These are phyloP conservation scores for Odontarrhena argentea DNA, from an alignment of 345 rosid species.

Conservation along the genomic window DNA sequence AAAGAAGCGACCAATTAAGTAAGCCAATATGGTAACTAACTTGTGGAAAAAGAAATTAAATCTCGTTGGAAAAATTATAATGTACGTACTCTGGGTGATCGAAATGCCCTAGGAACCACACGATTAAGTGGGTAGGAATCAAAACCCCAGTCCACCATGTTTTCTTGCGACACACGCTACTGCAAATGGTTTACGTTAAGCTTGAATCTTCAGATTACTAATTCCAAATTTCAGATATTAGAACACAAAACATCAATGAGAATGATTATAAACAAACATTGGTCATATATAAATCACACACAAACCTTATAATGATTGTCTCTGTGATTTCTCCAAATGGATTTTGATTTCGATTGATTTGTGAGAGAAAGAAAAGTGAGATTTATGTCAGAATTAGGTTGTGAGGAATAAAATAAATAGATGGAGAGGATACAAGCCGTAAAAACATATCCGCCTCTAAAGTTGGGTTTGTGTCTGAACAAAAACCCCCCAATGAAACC, in stretches of 20 bases:
- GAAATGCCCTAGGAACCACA: conserved; percentile 27
- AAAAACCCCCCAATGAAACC: conserved; percentile 36
- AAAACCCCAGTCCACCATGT: conserved; percentile 29
- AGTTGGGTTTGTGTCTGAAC: conserved; percentile 37
- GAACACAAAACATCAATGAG: not conserved
- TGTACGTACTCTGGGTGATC: conserved; percentile 19
- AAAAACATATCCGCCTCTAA: conserved; percentile 35
- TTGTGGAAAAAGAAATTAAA: not conserved
- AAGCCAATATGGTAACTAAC: conserved; percentile 4
- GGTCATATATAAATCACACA: not conserved
- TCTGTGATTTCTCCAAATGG: no score
- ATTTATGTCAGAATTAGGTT: conserved; percentile 23
- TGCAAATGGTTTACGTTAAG: conserved; percentile 20
- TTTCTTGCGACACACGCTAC: conserved; percentile 20
- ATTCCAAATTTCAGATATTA: conserved; percentile 1
- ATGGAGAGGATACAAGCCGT: conserved; percentile 2
- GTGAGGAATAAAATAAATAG: conserved; percentile 15
- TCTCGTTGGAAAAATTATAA: not conserved
- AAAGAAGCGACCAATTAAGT: not conserved
- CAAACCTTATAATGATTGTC: conserved; percentile 9
- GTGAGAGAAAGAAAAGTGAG: conserved; percentile 24
- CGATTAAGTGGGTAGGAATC: conserved; percentile 22
- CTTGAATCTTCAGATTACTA: not conserved
- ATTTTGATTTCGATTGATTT: conserved; percentile 6
- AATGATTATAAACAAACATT: not conserved